Base-by-base conservation (phyloP, 23 red algal genomes). In the Pyropia haitanensis region DNA sequence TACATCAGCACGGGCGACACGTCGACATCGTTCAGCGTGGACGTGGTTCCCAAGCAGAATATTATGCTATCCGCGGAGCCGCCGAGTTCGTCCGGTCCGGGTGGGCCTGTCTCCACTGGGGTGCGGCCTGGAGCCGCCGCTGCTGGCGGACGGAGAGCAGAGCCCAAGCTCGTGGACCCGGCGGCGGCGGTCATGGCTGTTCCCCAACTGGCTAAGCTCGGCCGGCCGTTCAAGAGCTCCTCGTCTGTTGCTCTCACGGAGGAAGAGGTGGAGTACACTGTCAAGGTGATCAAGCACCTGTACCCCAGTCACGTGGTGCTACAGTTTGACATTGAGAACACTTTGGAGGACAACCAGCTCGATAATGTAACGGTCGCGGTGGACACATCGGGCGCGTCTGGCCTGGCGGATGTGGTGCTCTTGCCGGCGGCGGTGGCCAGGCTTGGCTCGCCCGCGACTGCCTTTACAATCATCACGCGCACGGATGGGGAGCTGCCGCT, bases 241-340 rank as follows among this genome's bases (percentile, higher is more conserved):
- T 13, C 73, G 53, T 50, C 77, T 8, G 56, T 81, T 50, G 94
- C 86, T 67, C 83, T 98, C 10, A 98, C 94, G 16, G 94, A 98
- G 53, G 77, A 78, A 29, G 94, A 98, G 51, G 82, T 86, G 8
- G 94, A 98, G 53, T 98, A 90, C 69, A 78, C 71, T 19, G 94
- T 88, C 12, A 65, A 71, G 51, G 78, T 62, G 9, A 71, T 87
- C 28, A 88, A 91, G 27, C 90, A 95, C 60, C 48, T 88, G 51
- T 90, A 91, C 56, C 52, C 27, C 19, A 51, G 27, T 16, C 65
- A 80, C 17, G 72, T 98, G 20, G 66, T 98, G 9, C 32, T 98
- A 25, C 75, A 98, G 71, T 98, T 90, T 56, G 66, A 69, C 18
- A 67, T 88, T 31, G 75, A 78, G 10, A 98, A 90, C 65, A 98